phyloP scores from a whole-genome alignment of 176 grass and related monocot species.

The Musa acuminata region DNA sequence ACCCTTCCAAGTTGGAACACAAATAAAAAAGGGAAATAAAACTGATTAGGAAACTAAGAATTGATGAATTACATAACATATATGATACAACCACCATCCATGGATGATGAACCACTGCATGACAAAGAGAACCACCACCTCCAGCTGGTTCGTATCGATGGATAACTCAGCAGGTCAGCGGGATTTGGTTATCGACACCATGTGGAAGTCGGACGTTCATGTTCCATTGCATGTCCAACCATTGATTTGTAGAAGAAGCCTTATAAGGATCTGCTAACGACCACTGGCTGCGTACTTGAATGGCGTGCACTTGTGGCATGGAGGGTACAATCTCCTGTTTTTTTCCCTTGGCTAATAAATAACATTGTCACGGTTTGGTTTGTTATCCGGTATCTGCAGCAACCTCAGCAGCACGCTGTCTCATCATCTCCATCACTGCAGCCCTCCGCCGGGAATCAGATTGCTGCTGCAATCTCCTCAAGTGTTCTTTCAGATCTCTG shows the following conservation, averaged over 20 bases:
- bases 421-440: conserved; percentile 99
- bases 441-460: conserved; percentile 91
- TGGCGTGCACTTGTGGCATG: neutral
- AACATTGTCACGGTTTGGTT: neutral
- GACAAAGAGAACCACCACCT: neutral
- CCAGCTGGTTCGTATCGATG: too few relatives aligned
- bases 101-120: neutral
- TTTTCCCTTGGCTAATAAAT: neutral
- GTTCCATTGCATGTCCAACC: neutral
- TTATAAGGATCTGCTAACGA: neutral
- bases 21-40: neutral
- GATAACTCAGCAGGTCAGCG: neutral
- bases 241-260: too few relatives aligned
- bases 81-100: conserved; percentile 6
- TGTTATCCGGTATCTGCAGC: conserved; percentile 45
- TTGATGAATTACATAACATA: conserved; percentile 1
- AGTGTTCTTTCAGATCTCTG: conserved; percentile 97
- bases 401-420: conserved; percentile 85
- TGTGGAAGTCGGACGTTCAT: neutral
- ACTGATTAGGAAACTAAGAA: neutral
- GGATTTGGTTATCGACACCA: neutral
- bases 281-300: neutral
- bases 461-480: conserved; percentile 91
- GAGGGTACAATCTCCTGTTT: neutral
- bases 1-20: neutral